phyloP scores from a whole-genome alignment of 345 rosid genomes.

The Pistacia vera region DNA sequence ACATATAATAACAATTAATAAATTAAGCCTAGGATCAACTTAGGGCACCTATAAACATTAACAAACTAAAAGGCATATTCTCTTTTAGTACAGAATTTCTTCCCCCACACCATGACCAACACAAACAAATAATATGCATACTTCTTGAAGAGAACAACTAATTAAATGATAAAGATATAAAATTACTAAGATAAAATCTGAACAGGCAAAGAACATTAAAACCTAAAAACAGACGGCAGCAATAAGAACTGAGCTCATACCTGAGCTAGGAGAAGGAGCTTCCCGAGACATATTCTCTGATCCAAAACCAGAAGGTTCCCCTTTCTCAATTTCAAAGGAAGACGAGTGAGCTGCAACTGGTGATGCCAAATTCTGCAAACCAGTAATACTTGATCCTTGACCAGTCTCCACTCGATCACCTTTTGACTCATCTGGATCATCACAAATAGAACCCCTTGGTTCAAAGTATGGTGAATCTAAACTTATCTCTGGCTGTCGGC shows the following conservation, averaged over 20 bases:
- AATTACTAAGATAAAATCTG: not conserved
- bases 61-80: not conserved
- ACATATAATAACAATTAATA: not conserved
- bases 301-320: slow-evolving; percentile 42
- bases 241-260: slow-evolving; percentile 32
- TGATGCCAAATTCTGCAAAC: slow-evolving; percentile 63
- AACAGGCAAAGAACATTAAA: not conserved
- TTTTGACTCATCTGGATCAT: slow-evolving; percentile 69
- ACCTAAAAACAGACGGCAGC: not conserved
- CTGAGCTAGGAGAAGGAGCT: slow-evolving; percentile 92
- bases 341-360: slow-evolving; percentile 74
- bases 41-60: not conserved
- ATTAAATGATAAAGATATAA: not conserved
- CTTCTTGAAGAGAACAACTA: not conserved
- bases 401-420: slow-evolving; percentile 42
- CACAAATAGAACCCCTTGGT: slow-evolving; percentile 57
- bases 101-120: not conserved
- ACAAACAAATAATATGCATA: not conserved
- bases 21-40: not conserved
- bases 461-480: slow-evolving; percentile 88
- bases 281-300: slow-evolving; percentile 67
- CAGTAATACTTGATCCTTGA: slow-evolving; percentile 47
- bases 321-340: slow-evolving; percentile 50
- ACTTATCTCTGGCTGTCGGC: slow-evolving; percentile 73
- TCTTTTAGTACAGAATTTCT: too few species aligned